phyloP scores from a whole-genome alignment of 1,139 yeast species.

The Yamadazyma kanchanaburiensis region DNA sequence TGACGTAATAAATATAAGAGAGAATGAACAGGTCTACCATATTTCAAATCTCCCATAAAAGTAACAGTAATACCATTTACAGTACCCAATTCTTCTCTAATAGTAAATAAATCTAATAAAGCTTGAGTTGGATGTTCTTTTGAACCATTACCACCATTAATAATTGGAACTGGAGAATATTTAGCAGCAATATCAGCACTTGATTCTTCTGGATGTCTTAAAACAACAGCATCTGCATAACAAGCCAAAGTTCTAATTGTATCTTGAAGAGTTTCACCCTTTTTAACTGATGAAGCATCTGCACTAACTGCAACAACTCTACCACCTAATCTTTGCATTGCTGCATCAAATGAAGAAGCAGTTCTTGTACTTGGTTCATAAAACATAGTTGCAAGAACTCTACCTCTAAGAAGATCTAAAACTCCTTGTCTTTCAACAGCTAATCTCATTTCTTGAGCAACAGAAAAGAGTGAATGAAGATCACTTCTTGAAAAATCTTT shows the following conservation, averaged over 20 bases:
- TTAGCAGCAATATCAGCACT: slow-evolving; percentile 94
- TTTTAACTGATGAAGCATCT: slow-evolving; percentile 85
- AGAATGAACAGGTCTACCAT: slow-evolving; percentile 98
- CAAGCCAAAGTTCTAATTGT: slow-evolving; percentile 93
- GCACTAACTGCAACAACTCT: slow-evolving; percentile 87
- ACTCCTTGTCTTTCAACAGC: slow-evolving; percentile 97
- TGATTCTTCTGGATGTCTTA: slow-evolving; percentile 93
- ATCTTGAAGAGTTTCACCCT: slow-evolving; percentile 98
- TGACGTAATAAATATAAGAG: slow-evolving; percentile 85
- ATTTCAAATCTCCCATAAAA: slow-evolving; percentile 97
- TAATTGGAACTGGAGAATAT: slow-evolving; percentile 94
- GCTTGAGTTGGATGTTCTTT: slow-evolving; percentile 99
- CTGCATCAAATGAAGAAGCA: slow-evolving; percentile 94
- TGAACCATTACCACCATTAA: slow-evolving; percentile 97
- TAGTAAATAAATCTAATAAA: slow-evolving; percentile 92
- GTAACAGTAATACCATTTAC: slow-evolving; percentile 97
- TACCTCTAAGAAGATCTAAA: slow-evolving; percentile 83
- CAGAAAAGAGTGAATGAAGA: slow-evolving; percentile 87
- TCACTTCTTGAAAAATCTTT: slow-evolving; percentile 83
- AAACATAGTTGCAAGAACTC: slow-evolving; percentile 91
- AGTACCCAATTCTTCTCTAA: slow-evolving; percentile 97
- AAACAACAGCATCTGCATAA: slow-evolving; percentile 93
- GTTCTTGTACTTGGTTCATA: slow-evolving; percentile 99
- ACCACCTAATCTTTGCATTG: slow-evolving; percentile 99
- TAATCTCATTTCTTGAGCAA: slow-evolving; percentile 96